Conservation (phyloP, 306 rosid species). For the Glycine soja region DNA sequence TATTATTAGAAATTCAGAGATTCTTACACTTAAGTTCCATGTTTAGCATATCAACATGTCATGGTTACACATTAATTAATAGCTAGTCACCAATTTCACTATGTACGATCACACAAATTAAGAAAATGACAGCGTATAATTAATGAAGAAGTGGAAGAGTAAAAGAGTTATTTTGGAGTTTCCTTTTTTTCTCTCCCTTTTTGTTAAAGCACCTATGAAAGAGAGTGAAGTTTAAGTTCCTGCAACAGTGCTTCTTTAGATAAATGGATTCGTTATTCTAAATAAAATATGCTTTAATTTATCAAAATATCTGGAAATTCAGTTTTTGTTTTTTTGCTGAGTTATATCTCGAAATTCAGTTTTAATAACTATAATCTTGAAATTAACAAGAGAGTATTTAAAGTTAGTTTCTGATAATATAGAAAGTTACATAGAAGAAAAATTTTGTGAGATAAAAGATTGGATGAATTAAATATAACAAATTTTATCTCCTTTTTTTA, state of each 20-base stretch:
- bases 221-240: constrained; percentile 3
- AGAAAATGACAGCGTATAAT: background rate
- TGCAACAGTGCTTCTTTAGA: constrained; percentile 1
- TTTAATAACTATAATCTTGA: too few relatives aligned
- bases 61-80: background rate
- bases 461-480: too few relatives aligned
- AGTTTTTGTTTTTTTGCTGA: too few relatives aligned
- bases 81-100: background rate
- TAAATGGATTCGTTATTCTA: background rate
- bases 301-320: too few relatives aligned
- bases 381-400: too few relatives aligned
- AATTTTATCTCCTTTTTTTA: too few relatives aligned
- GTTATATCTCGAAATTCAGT: too few relatives aligned
- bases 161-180: background rate
- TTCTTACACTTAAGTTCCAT: background rate
- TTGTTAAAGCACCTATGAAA: background rate
- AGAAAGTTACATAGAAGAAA: too few relatives aligned
- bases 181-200: background rate
- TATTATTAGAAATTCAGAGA: background rate
- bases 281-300: too few relatives aligned
- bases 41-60: background rate
- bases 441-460: too few relatives aligned
- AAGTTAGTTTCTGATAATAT: too few relatives aligned
- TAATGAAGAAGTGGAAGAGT: constrained; percentile 1
- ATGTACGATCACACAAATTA: background rate